Evolutionary conservation across 1,284 basidiomycete species (phyloP).

Genomic region (Leccinum pachyderme): DNA sequence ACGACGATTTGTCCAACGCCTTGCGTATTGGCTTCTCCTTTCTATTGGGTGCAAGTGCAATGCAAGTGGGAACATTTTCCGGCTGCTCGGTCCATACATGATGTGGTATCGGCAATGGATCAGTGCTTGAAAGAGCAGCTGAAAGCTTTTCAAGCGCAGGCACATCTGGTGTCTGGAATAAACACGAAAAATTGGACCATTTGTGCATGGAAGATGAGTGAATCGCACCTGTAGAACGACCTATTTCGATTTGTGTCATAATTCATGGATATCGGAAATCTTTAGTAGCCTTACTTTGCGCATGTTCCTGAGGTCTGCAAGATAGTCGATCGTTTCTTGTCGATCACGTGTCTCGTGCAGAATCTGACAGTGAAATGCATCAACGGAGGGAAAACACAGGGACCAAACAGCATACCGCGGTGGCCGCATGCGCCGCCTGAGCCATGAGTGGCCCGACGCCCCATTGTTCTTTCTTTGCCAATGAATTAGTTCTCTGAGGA

Average conservation of each 20-base stretch:
- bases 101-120: slow-evolving; percentile 33
- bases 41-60: slow-evolving; percentile 52
- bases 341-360: slow-evolving; percentile 41
- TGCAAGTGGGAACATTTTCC: slow-evolving; percentile 49
- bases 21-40: slow-evolving; percentile 41
- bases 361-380: slow-evolving; percentile 19
- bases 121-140: slow-evolving; percentile 25
- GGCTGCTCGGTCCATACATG: slow-evolving; percentile 56
- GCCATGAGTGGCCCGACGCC: slow-evolving; percentile 55
- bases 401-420: slow-evolving; percentile 36
- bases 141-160: slow-evolving; percentile 37
- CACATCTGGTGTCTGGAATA: slow-evolving; percentile 36
- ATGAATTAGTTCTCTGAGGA: slow-evolving; percentile 3
- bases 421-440: slow-evolving; percentile 52
- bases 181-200: neutral
- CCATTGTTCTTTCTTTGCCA: slow-evolving; percentile 43
- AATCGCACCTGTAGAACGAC: slow-evolving; percentile 40
- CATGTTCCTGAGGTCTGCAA: slow-evolving; percentile 42
- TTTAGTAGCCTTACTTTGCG: slow-evolving; percentile 32
- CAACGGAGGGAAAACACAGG: neutral
- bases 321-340: slow-evolving; percentile 41
- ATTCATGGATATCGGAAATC: neutral
- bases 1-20: slow-evolving; percentile 40
- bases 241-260: slow-evolving; percentile 23
- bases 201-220: neutral